phyloP scores from a whole-genome alignment of 306 rosid genomes.

The Cucurbita pepo region DNA sequence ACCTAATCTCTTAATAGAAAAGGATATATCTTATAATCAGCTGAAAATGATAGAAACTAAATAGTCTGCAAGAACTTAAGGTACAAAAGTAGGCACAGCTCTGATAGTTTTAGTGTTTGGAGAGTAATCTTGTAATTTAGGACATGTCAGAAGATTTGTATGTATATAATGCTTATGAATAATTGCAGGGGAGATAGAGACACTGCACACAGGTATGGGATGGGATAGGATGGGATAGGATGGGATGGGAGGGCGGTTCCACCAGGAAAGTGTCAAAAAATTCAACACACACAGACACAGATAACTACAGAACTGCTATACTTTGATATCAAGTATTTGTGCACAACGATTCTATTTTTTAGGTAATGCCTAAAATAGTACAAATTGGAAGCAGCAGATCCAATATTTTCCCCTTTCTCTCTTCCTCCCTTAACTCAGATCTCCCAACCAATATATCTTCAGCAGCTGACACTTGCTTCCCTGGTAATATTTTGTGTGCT shows the following conservation, averaged over 20 bases:
- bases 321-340: constrained; percentile 3
- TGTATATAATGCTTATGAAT: background rate
- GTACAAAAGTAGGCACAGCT: too few species aligned
- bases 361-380: background rate
- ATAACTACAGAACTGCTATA: background rate
- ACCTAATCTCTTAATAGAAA: too few species aligned
- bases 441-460: constrained; percentile 3
- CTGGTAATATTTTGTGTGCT: background rate
- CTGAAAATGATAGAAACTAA: too few species aligned
- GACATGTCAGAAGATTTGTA: too few species aligned
- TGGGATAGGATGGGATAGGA: too few species aligned
- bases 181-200: background rate
- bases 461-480: constrained; percentile 5
- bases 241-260: too few species aligned
- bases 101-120: too few species aligned
- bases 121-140: too few species aligned
- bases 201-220: too few species aligned
- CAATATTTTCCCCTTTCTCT: background rate
- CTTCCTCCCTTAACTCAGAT: constrained; percentile 1
- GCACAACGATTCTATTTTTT: background rate
- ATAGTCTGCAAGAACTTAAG: too few species aligned
- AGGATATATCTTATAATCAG: too few species aligned
- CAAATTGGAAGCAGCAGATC: constrained; percentile 2
- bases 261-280: background rate
- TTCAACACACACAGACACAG: background rate